Percentiles rank a stretch among this genome's conserved stretches.
Evolutionary conservation across 2,329 filamentous ascomycete species (phyloP).

Genomic region (Nigrospora oryzae): DNA sequence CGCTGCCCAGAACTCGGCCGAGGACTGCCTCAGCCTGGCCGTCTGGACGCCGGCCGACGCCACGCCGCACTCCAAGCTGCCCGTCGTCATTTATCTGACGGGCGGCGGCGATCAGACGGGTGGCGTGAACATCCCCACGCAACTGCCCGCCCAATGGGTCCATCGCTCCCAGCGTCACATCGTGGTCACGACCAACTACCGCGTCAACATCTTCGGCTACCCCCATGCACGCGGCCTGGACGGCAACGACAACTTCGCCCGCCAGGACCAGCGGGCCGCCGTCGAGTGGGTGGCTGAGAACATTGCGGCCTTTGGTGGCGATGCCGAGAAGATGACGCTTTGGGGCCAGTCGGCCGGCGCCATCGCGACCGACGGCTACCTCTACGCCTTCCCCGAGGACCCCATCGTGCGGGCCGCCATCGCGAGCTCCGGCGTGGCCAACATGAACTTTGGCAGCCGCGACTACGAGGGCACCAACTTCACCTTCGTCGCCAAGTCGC

Average conservation of each 20-base stretch:
- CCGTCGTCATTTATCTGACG: neutral
- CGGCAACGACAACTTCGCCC: slow-evolving; percentile 31
- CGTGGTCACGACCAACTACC: slow-evolving; percentile 25
- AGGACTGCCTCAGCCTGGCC: slow-evolving; percentile 27
- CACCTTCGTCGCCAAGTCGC: no score
- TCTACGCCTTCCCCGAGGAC: slow-evolving; percentile 35
- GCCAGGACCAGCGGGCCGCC: slow-evolving; percentile 41
- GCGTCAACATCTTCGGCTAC: slow-evolving; percentile 27
- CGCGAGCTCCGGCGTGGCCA: neutral
- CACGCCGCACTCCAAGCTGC: slow-evolving; percentile 4
- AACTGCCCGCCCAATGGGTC: slow-evolving; percentile 27
- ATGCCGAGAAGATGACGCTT: slow-evolving; percentile 40
- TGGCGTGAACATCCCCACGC: slow-evolving; percentile 28
- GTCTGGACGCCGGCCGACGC: slow-evolving; percentile 26
- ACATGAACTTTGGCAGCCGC: slow-evolving; percentile 4
- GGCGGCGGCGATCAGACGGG: slow-evolving; percentile 30
- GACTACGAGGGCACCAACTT: no score
- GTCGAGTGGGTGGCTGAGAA: slow-evolving; percentile 43
- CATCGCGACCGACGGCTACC: slow-evolving; percentile 4
- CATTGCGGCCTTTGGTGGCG: slow-evolving; percentile 43
- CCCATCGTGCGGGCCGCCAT: slow-evolving; percentile 37
- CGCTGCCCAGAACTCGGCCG: slow-evolving; percentile 10
- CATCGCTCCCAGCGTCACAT: slow-evolving; percentile 17
- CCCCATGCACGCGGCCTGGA: slow-evolving; percentile 20
- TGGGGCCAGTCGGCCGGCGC: slow-evolving; percentile 43